These are phyloP conservation scores for Metroxylon sagu DNA, from an alignment of 176 grass and related monocot species.

Conservation along the genomic window DNA sequence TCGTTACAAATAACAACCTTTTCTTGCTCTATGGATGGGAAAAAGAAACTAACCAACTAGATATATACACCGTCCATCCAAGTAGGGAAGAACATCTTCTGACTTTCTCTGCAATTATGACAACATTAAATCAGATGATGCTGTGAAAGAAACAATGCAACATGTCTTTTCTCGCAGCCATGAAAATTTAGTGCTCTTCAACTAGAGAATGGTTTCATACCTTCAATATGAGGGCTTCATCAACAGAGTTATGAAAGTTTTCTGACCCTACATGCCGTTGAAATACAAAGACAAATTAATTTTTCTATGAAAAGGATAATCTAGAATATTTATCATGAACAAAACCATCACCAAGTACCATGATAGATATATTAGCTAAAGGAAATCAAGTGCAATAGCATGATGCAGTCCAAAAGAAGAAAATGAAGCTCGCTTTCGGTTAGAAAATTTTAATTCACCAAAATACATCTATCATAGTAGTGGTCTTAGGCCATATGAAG, in stretches of 20 bases:
- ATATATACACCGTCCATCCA: conserved; percentile 70
- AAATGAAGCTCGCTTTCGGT: too few relatives aligned
- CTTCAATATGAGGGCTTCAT: conserved; percentile 64
- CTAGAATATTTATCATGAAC: background rate
- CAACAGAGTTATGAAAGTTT: conserved; percentile 46
- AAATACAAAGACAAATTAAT: conserved; percentile 15
- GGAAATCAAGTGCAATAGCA: too few relatives aligned
- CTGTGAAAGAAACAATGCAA: background rate
- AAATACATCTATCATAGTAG: too few relatives aligned
- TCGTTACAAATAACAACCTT: too few relatives aligned
- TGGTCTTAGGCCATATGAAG: too few relatives aligned
- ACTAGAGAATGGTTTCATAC: conserved; percentile 13
- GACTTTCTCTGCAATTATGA: conserved; percentile 70
- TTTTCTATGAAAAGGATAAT: conserved; percentile 13
- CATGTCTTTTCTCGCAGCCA: too few relatives aligned
- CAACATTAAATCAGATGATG: conserved; percentile 8
- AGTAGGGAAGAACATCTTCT: conserved; percentile 55
- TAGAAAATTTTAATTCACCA: too few relatives aligned
- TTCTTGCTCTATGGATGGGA: background rate
- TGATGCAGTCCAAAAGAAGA: too few relatives aligned
- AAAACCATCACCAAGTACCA: background rate
- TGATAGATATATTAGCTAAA: background rate
- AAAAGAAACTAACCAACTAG: conserved; percentile 68
- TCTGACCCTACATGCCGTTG: conserved; percentile 27
- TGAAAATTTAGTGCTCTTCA: too few relatives aligned